Percentiles rank a stretch among this genome's conserved stretches.
Evolutionary conservation across 1,284 basidiomycete genomes (phyloP).

Genomic region (Malassezia furfur): DNA sequence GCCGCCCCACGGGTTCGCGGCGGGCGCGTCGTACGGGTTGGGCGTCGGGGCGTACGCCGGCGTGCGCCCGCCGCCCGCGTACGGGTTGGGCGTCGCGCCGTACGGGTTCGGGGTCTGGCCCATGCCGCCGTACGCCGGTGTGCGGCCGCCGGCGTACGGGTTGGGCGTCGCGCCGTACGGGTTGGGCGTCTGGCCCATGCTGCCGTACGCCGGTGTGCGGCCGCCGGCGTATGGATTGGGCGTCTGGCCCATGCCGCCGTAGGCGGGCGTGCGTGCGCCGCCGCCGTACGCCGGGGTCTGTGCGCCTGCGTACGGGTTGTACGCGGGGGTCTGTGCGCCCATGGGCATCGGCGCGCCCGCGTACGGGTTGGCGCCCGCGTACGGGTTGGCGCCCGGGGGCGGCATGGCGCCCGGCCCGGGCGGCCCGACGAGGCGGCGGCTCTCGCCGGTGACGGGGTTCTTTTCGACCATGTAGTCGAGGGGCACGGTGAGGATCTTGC

Average conservation of each 20-base stretch:
- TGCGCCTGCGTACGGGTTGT: conserved; percentile 24
- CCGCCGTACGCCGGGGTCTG: conserved; percentile 24
- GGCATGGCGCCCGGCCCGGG: conserved; percentile 5
- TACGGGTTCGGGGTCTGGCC: conserved; percentile 13
- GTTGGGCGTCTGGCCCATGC: conserved; percentile 6
- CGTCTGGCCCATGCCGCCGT: conserved; percentile 9
- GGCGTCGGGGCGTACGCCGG: conserved; percentile 9
- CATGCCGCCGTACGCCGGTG: not conserved
- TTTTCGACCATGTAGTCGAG: conserved; percentile 69
- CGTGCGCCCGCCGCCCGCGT: conserved; percentile 6
- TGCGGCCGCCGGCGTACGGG: conserved; percentile 12
- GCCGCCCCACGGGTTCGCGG: conserved; percentile 9
- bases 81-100: conserved; percentile 15
- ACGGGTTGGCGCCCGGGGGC: conserved; percentile 18
- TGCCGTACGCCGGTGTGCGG: conserved; percentile 4
- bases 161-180: conserved; percentile 15
- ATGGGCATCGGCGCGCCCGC: conserved; percentile 9
- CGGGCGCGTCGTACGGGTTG: conserved; percentile 9
- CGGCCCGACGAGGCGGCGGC: conserved; percentile 20
- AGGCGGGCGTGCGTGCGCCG: not conserved
- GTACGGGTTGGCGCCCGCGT: conserved; percentile 17
- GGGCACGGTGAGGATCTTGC: conserved; percentile 78
- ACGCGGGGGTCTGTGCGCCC: conserved; percentile 35
- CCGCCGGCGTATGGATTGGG: conserved; percentile 15
- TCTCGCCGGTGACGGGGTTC: conserved; percentile 49